Conservation (phyloP, 345 rosid species). For the Streptanthus diversifolius region DNA sequence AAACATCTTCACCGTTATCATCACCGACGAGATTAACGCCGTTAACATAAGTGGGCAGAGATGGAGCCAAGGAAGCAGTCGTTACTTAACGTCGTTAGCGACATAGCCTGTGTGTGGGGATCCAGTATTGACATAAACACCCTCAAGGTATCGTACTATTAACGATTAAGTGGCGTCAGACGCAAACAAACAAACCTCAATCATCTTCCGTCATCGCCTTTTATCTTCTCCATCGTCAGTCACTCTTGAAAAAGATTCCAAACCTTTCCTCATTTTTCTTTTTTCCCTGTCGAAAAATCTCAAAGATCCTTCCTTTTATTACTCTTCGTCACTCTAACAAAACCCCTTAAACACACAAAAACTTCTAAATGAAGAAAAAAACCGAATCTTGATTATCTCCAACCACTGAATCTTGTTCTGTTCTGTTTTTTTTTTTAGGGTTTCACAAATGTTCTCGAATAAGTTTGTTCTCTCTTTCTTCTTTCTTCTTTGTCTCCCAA, state of each 20-base stretch:
- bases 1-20: neutral
- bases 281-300: too few species aligned
- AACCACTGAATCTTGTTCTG: neutral
- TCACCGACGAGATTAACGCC: neutral
- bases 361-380: neutral
- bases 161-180: neutral
- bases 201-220: neutral
- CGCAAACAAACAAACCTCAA: neutral
- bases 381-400: neutral
- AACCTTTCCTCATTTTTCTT: too few species aligned
- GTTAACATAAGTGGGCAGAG: neutral
- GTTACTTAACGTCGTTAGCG: neutral
- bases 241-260: neutral
- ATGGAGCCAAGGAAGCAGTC: neutral
- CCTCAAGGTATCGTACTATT: neutral
- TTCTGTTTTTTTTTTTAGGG: neutral
- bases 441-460: neutral
- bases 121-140: neutral
- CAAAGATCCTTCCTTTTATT: neutral
- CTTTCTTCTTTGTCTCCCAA: neutral
- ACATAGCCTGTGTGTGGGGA: neutral
- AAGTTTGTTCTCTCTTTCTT: conserved; percentile 1
- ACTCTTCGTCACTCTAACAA: neutral
- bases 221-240: neutral
- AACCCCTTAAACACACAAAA: neutral